phyloP scores from a whole-genome alignment of 2,329 filamentous ascomycete species.

The Claviceps digitariae region DNA sequence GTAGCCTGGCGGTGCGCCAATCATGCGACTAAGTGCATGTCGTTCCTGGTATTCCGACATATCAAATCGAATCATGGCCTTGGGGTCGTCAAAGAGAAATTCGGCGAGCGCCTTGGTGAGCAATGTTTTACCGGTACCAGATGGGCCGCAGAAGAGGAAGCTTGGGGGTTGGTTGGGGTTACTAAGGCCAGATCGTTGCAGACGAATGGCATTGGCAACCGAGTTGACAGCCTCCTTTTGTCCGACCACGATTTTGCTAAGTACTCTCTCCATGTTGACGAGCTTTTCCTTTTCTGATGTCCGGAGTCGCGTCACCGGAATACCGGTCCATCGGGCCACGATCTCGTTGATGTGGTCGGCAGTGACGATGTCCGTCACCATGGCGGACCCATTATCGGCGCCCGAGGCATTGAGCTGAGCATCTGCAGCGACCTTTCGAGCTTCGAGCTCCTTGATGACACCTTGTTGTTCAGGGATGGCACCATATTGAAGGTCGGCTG shows the following conservation, averaged over 20 bases:
- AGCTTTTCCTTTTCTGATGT: slow-evolving; percentile 97
- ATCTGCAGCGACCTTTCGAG: slow-evolving; percentile 66
- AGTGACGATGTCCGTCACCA: slow-evolving; percentile 87
- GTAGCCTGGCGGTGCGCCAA: slow-evolving; percentile 91
- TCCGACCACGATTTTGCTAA: slow-evolving; percentile 75
- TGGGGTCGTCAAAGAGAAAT: slow-evolving; percentile 94
- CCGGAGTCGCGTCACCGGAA: slow-evolving; percentile 85
- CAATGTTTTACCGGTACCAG: slow-evolving; percentile 94
- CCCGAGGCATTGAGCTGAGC: slow-evolving; percentile 44
- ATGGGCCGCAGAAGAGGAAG: slow-evolving; percentile 97
- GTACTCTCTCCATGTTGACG: slow-evolving; percentile 86
- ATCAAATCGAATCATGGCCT: slow-evolving; percentile 97
- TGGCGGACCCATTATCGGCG: slow-evolving; percentile 50
- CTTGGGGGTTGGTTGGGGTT: slow-evolving; percentile 96
- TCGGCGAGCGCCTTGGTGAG: slow-evolving; percentile 94
- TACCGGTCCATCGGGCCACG: slow-evolving; percentile 94
- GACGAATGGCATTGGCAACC: slow-evolving; percentile 88
- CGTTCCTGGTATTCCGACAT: slow-evolving; percentile 99
- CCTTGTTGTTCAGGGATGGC: slow-evolving; percentile 85
- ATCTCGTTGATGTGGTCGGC: slow-evolving; percentile 99
- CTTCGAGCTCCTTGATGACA: slow-evolving; percentile 69
- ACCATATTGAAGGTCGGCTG: slow-evolving; percentile 92
- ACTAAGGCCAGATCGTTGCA: slow-evolving; percentile 84
- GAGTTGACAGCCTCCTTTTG: slow-evolving; percentile 88
- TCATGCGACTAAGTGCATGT: slow-evolving; percentile 91